A percentile compares a stretch with the other conserved stretches of the same genome.
These are phyloP conservation scores for Botrytis medusae DNA, from an alignment of 2,329 filamentous ascomycete species.

Conservation along the genomic window DNA sequence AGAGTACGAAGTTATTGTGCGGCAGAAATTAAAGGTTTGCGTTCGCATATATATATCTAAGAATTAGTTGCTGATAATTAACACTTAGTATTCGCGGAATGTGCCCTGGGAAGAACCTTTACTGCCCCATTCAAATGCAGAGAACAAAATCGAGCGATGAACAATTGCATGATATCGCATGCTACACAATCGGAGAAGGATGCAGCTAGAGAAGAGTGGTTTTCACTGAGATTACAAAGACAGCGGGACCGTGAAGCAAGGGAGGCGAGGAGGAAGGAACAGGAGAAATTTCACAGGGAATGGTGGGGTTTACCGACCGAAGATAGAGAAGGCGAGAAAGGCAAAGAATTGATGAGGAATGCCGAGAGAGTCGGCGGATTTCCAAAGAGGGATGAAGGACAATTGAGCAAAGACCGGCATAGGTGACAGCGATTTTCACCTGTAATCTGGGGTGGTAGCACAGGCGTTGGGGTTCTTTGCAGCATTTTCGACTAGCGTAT, in stretches of 20 bases:
- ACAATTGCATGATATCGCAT: slow-evolving; percentile 85
- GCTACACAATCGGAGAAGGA: slow-evolving; percentile 85
- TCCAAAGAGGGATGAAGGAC: slow-evolving; percentile 44
- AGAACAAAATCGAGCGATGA: slow-evolving; percentile 79
- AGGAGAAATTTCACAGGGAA: slow-evolving; percentile 64
- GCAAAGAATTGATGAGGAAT: slow-evolving; percentile 52
- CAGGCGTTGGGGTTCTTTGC: slow-evolving; percentile 30
- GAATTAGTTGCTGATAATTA: slow-evolving; percentile 2
- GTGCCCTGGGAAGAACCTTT: slow-evolving; percentile 81
- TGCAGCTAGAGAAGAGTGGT: slow-evolving; percentile 90
- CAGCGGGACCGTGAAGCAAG: slow-evolving; percentile 65
- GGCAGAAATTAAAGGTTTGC: slow-evolving; percentile 71
- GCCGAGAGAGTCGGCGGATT: slow-evolving; percentile 58
- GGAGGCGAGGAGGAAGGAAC: slow-evolving; percentile 57
- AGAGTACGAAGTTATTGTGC: slow-evolving; percentile 75
- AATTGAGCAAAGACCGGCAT: slow-evolving; percentile 41
- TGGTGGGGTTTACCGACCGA: slow-evolving; percentile 65
- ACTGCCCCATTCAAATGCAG: slow-evolving; percentile 87
- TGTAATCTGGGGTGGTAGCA: slow-evolving; percentile 11
- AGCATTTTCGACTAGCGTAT: slow-evolving; percentile 28
- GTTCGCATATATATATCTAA: neutral
- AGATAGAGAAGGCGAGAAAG: slow-evolving; percentile 57
- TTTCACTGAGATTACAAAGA: slow-evolving; percentile 71
- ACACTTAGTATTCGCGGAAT: slow-evolving; percentile 80
- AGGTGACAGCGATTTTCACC: slow-evolving; percentile 30